These are phyloP conservation scores for Glycine soja DNA, from an alignment of 306 rosid genomes.

Conservation along the genomic window DNA sequence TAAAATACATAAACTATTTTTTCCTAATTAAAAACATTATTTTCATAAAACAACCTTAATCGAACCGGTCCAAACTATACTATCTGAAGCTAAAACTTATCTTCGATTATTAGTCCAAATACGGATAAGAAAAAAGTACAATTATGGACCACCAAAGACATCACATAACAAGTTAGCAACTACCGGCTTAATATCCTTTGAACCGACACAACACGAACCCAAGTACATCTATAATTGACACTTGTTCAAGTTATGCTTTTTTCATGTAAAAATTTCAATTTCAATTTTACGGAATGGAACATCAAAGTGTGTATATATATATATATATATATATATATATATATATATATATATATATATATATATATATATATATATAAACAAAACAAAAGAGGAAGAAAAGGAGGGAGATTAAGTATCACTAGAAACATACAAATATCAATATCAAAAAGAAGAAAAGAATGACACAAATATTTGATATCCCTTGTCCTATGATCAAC, in stretches of 20 bases:
- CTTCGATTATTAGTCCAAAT: not conserved
- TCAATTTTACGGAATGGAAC: not conserved
- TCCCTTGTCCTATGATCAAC: slow-evolving; percentile 8
- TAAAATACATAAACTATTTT: not conserved
- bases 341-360: no score
- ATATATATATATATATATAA: no score
- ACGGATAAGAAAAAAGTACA: slow-evolving; percentile 15
- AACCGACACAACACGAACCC: not conserved
- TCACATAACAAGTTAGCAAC: slow-evolving; percentile 3
- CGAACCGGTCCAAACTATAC: not conserved
- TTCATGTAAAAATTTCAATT: not conserved
- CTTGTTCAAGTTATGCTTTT: not conserved
- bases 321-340: no score
- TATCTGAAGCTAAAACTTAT: no score
- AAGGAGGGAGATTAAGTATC: no score
- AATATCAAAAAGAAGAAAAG: no score
- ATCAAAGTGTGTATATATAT: no score
- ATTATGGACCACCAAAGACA: slow-evolving; percentile 9
- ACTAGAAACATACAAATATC: no score
- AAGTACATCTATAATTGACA: slow-evolving; percentile 40
- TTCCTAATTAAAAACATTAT: not conserved
- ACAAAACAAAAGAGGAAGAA: no score
- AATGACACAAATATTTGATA: no score
- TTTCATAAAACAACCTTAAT: not conserved
- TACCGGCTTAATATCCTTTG: slow-evolving; percentile 5